These are phyloP conservation scores for Lipomyces starkeyi DNA, from an alignment of 805 yeast species.

Conservation along the genomic window DNA sequence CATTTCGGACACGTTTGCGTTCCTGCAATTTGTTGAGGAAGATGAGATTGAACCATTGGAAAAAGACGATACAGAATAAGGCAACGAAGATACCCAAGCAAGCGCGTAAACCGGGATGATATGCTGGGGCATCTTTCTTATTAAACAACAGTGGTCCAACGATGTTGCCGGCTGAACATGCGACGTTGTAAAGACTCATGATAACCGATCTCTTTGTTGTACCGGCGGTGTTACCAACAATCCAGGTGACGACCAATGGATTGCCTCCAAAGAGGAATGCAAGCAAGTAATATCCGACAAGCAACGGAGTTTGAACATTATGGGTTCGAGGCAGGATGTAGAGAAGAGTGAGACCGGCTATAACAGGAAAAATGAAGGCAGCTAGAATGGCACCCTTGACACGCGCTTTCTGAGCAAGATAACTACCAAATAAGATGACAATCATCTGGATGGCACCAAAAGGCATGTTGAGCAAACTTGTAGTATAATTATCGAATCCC, in stretches of 20 bases:
- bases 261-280: constrained; percentile 40
- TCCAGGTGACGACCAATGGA: constrained; percentile 38
- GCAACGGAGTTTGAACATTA: constrained; percentile 41
- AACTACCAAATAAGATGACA: constrained; percentile 33
- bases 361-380: constrained; percentile 43
- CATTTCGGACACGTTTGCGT: constrained; percentile 22
- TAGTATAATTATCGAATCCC: constrained; percentile 43
- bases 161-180: constrained; percentile 43
- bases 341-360: constrained; percentile 46
- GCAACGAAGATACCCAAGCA: constrained; percentile 25
- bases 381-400: constrained; percentile 2
- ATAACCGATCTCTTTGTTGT: constrained; percentile 41
- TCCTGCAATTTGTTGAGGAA: constrained; percentile 26
- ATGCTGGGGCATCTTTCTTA: constrained; percentile 62
- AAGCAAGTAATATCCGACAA: constrained; percentile 45
- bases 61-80: constrained; percentile 10
- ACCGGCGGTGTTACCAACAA: constrained; percentile 46
- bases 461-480: constrained; percentile 46
- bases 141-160: constrained; percentile 76
- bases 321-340: constrained; percentile 40
- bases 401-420: neutral
- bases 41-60: constrained; percentile 7
- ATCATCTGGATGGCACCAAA: constrained; percentile 45
- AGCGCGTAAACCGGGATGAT: constrained; percentile 44
- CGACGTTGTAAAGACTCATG: constrained; percentile 31